phyloP scores from a whole-genome alignment of 352 stramenopile genomes.

The Phytophthora cryptogea region DNA sequence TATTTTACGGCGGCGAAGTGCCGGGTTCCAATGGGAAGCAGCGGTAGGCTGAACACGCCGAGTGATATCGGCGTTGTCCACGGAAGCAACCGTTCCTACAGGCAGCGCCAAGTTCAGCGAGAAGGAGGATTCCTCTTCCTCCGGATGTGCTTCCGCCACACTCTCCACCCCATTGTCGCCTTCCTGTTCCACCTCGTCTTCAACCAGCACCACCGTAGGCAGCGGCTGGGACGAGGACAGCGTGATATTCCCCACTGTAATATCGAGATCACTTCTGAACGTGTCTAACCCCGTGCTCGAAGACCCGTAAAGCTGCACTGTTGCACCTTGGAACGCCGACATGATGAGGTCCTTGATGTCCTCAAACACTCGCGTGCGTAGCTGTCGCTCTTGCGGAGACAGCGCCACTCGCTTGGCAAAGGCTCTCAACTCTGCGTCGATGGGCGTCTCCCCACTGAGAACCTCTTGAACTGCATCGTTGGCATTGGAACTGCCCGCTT shows the following conservation, averaged over 20 bases:
- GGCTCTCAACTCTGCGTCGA: constrained; percentile 50
- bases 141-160: constrained; percentile 5
- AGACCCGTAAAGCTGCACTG: constrained; percentile 70
- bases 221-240: constrained; percentile 22
- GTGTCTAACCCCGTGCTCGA: constrained; percentile 73
- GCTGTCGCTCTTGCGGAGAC: constrained; percentile 42
- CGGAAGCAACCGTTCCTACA: constrained; percentile 16
- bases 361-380: constrained; percentile 44
- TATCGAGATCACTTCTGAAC: constrained; percentile 77
- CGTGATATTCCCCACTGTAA: constrained; percentile 64
- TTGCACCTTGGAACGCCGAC: constrained; percentile 43
- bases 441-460: constrained; percentile 12
- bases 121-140: constrained; percentile 57
- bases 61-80: constrained; percentile 32
- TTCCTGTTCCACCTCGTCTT: constrained; percentile 11
- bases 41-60: constrained; percentile 31
- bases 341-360: constrained; percentile 53
- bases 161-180: not conserved
- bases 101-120: constrained; percentile 65
- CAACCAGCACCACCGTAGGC: constrained; percentile 15
- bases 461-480: not conserved
- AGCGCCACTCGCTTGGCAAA: constrained; percentile 56
- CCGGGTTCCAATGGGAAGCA: constrained; percentile 80
- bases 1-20: constrained; percentile 62
- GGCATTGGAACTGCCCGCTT: not conserved